These are phyloP conservation scores for Groenewaldozyma sp. DNA, from an alignment of 1,139 yeast species.

Conservation along the genomic window DNA sequence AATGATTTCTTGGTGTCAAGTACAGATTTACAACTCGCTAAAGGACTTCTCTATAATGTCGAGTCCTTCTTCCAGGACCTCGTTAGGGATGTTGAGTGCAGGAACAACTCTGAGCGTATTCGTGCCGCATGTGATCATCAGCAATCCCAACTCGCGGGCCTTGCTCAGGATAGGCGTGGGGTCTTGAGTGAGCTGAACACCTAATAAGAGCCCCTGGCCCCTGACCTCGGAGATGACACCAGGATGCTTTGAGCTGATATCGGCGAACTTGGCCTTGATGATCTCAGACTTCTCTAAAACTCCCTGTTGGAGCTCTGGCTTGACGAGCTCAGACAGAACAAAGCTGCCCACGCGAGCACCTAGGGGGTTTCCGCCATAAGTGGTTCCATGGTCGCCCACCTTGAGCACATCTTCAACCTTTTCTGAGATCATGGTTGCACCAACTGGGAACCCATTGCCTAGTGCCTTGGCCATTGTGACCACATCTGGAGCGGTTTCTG, in stretches of 20 bases:
- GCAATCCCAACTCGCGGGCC: slow-evolving; percentile 70
- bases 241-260: slow-evolving; percentile 49
- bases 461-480: slow-evolving; percentile 91
- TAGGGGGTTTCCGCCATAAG: slow-evolving; percentile 95
- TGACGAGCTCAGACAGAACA: slow-evolving; percentile 59
- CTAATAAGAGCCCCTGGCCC: slow-evolving; percentile 83
- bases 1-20: neutral
- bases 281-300: slow-evolving; percentile 53
- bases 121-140: slow-evolving; percentile 84
- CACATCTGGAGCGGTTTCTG: slow-evolving; percentile 86
- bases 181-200: slow-evolving; percentile 63
- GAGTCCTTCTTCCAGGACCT: slow-evolving; percentile 60
- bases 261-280: slow-evolving; percentile 42
- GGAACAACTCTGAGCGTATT: slow-evolving; percentile 88
- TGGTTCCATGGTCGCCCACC: slow-evolving; percentile 96
- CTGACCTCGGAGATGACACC: slow-evolving; percentile 50
- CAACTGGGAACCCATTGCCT: slow-evolving; percentile 97
- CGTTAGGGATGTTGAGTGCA: slow-evolving; percentile 73
- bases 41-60: slow-evolving; percentile 42
- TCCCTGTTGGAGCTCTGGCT: slow-evolving; percentile 46
- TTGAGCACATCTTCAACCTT: slow-evolving; percentile 59
- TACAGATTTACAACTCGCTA: neutral
- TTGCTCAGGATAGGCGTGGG: slow-evolving; percentile 56
- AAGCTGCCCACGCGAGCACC: slow-evolving; percentile 75
- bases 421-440: slow-evolving; percentile 83